These are phyloP conservation scores for Rhodofomes roseus DNA, from an alignment of 1,284 basidiomycete genomes.

Conservation along the genomic window DNA sequence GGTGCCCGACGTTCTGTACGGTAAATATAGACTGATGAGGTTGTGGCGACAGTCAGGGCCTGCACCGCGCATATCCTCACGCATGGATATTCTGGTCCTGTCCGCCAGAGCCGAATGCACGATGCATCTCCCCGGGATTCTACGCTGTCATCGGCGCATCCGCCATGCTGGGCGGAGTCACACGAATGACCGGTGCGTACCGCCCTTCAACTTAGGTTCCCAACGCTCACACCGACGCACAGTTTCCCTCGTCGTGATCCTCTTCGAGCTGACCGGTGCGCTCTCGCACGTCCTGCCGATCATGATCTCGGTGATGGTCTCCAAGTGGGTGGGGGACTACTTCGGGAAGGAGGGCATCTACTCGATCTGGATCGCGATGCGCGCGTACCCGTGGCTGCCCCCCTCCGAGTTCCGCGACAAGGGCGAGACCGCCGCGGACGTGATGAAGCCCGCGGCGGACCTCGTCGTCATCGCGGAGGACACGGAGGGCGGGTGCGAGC, in stretches of 20 bases:
- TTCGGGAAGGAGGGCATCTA: constrained; percentile 74
- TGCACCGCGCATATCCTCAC: constrained; percentile 56
- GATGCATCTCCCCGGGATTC: constrained; percentile 76
- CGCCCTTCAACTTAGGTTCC: not conserved
- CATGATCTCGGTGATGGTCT: constrained; percentile 73
- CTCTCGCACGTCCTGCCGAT: constrained; percentile 76
- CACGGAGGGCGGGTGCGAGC: constrained; percentile 32
- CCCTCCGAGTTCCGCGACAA: constrained; percentile 63
- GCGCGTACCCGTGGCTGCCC: constrained; percentile 73
- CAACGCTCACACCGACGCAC: not conserved
- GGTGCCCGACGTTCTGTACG: constrained; percentile 18
- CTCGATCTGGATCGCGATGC: constrained; percentile 68
- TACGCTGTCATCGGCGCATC: constrained; percentile 84
- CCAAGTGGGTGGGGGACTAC: constrained; percentile 75
- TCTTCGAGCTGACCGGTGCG: constrained; percentile 74
- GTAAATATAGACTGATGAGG: not conserved
- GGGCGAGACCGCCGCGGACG: constrained; percentile 56
- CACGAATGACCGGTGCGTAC: constrained; percentile 69
- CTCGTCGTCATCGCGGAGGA: constrained; percentile 51
- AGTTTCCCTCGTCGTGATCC: constrained; percentile 73
- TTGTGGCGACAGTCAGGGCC: constrained; percentile 67
- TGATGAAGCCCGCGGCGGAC: constrained; percentile 55
- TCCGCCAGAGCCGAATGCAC: constrained; percentile 62
- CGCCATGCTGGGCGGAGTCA: constrained; percentile 78
- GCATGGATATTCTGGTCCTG: constrained; percentile 70